Evolutionary conservation across 441 rosid genomes (phyloP).

Genomic region (Gossypium aridum): DNA sequence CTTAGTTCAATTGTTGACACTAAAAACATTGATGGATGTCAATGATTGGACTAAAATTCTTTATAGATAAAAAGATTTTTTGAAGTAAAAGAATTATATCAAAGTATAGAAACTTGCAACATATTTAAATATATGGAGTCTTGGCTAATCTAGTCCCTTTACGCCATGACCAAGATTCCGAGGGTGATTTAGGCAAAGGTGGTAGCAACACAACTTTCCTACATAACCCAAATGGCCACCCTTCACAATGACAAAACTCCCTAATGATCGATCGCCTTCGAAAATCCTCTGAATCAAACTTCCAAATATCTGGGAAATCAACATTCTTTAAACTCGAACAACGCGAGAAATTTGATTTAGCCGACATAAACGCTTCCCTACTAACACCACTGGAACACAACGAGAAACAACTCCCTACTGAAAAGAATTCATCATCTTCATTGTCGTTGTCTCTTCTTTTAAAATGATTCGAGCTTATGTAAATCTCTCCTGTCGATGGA

Average conservation of each 20-base stretch:
- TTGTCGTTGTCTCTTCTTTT: conserved; percentile 11
- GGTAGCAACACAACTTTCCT: conserved; percentile 57
- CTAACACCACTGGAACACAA: conserved; percentile 48
- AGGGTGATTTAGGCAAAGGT: conserved; percentile 81
- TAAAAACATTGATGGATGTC: too few relatives aligned
- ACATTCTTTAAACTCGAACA: conserved; percentile 49
- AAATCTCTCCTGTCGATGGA: conserved; percentile 27
- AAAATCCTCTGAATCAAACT: conserved; percentile 25
- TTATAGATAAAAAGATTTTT: too few relatives aligned
- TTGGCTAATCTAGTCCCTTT: conserved; percentile 38
- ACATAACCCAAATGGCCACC: conserved; percentile 91
- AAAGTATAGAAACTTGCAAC: background rate
- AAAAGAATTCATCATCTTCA: conserved; percentile 48
- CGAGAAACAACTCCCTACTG: conserved; percentile 61
- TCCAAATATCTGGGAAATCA: conserved; percentile 27
- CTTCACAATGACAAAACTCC: conserved; percentile 66
- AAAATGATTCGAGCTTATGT: conserved; percentile 20
- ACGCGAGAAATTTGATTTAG: conserved; percentile 45
- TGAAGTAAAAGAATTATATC: background rate
- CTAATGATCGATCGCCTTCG: conserved; percentile 45
- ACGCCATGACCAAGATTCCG: conserved; percentile 89
- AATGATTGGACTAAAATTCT: too few relatives aligned
- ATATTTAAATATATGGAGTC: conserved; percentile 19
- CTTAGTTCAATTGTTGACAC: too few relatives aligned
- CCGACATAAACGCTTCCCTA: conserved; percentile 52